These are phyloP conservation scores for Globisporangium apiculatum DNA, from an alignment of 352 stramenopile genomes.

Conservation along the genomic window DNA sequence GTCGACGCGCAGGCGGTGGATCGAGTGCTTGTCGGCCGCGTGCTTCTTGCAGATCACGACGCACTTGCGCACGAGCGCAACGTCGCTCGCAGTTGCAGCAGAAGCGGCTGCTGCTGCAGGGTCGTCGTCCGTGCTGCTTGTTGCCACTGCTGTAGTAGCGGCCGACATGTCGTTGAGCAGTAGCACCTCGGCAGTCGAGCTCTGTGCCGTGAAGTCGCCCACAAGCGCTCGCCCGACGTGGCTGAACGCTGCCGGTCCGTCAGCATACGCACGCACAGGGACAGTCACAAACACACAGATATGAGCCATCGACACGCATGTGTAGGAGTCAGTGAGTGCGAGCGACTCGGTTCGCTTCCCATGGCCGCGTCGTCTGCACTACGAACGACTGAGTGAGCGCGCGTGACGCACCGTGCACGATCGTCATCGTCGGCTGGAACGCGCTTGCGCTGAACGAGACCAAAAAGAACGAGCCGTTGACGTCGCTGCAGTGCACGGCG, in stretches of 20 bases:
- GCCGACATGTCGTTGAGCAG: slow-evolving; percentile 29
- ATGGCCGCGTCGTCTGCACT: too few relatives aligned
- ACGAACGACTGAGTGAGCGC: neutral
- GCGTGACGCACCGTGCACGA: slow-evolving; percentile 33
- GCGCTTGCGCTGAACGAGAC: slow-evolving; percentile 30
- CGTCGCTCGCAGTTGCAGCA: slow-evolving; percentile 2
- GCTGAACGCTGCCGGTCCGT: slow-evolving; percentile 27
- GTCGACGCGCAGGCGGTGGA: slow-evolving; percentile 30
- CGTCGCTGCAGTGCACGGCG: slow-evolving; percentile 36
- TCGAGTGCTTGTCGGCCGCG: slow-evolving; percentile 19
- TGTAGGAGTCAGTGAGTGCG: neutral
- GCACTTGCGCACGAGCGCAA: slow-evolving; percentile 32
- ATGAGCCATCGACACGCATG: neutral
- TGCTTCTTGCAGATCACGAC: slow-evolving; percentile 39
- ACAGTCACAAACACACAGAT: neutral
- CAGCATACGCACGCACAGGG: too few relatives aligned
- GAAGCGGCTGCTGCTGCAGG: too few relatives aligned
- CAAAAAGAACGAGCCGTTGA: slow-evolving; percentile 41
- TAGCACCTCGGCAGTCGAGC: slow-evolving; percentile 21
- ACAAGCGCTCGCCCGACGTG: slow-evolving; percentile 33
- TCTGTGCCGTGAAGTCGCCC: slow-evolving; percentile 21
- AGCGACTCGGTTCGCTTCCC: neutral
- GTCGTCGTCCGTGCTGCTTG: neutral
- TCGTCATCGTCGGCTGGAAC: slow-evolving; percentile 23
- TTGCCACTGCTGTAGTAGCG: neutral